Evolutionary conservation across 2,329 filamentous ascomycete genomes (phyloP).

Genomic region (Ascocoryne sarcoides): DNA sequence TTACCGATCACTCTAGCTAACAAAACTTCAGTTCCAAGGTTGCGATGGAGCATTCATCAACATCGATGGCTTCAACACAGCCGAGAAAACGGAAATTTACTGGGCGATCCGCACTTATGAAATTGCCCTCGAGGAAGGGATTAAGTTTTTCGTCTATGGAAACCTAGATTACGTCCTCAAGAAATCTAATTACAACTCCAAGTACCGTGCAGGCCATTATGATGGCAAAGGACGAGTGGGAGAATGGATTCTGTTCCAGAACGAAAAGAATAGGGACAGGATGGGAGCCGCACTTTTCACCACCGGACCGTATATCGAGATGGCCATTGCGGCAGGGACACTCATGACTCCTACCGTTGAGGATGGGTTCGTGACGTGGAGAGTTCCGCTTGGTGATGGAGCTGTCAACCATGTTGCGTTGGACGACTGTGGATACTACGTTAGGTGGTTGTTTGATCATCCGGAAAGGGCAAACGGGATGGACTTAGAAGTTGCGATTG

Average conservation of each 20-base stretch:
- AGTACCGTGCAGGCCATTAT: constrained; percentile 40
- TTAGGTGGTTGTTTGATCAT: constrained; percentile 41
- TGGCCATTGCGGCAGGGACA: constrained; percentile 31
- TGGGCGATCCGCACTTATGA: constrained; percentile 38
- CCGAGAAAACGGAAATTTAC: constrained; percentile 43
- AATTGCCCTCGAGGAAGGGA: constrained; percentile 34
- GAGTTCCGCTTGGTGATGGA: constrained; percentile 33
- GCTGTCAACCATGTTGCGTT: constrained; percentile 35
- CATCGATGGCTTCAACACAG: constrained; percentile 44
- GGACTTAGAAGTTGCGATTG: constrained; percentile 37
- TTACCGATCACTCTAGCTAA: no score
- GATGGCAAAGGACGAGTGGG: constrained; percentile 38
- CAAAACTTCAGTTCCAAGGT: no score
- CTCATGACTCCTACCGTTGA: constrained; percentile 34
- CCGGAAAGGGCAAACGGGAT: constrained; percentile 35
- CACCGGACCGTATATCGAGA: constrained; percentile 39
- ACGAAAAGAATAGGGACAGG: constrained; percentile 25
- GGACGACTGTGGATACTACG: constrained; percentile 39
- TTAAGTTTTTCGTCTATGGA: constrained; percentile 38
- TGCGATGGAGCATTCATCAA: constrained; percentile 44
- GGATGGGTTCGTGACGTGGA: constrained; percentile 34
- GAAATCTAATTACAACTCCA: constrained; percentile 37
- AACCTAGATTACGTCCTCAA: constrained; percentile 42
- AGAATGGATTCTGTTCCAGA: constrained; percentile 38
- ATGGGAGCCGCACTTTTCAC: constrained; percentile 34